phyloP scores from a whole-genome alignment of 1,284 basidiomycete species.

The Austroboletus niveus region DNA sequence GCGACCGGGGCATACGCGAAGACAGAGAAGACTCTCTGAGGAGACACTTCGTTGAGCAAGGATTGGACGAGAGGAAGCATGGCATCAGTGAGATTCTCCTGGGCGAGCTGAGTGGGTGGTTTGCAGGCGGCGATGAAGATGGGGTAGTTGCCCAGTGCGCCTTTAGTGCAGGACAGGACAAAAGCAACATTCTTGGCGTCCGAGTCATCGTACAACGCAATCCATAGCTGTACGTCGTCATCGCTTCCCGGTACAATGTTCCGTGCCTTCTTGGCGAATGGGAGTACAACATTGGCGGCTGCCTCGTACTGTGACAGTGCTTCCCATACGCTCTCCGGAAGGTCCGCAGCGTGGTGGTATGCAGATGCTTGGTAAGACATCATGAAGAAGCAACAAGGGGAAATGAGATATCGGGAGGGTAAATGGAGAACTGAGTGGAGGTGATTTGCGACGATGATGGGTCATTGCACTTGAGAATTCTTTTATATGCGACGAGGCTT shows the following conservation, averaged over 20 bases:
- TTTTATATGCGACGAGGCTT: background rate
- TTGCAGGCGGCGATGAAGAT: conserved; percentile 52
- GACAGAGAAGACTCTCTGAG: conserved; percentile 62
- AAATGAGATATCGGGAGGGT: background rate
- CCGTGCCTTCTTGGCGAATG: conserved; percentile 37
- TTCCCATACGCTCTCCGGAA: conserved; percentile 38
- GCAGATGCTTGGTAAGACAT: background rate
- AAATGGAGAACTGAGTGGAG: background rate
- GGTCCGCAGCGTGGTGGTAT: conserved; percentile 12
- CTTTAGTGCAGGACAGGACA: conserved; percentile 56
- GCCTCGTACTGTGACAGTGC: conserved; percentile 40
- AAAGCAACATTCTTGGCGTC: conserved; percentile 40
- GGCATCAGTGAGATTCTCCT: conserved; percentile 34
- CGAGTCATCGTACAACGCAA: conserved; percentile 38
- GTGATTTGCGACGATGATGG: background rate
- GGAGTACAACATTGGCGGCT: conserved; percentile 55
- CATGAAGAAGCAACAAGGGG: background rate
- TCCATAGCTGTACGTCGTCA: conserved; percentile 43
- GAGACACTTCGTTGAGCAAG: conserved; percentile 31
- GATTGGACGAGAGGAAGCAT: conserved; percentile 34
- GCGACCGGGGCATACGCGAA: conserved; percentile 56
- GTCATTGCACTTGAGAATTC: background rate
- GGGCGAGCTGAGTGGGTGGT: conserved; percentile 29
- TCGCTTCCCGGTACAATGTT: conserved; percentile 18
- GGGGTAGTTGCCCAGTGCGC: conserved; percentile 54